phyloP scores from a whole-genome alignment of 2,329 filamentous ascomycete species.

The Colletotrichum ledebouriae region DNA sequence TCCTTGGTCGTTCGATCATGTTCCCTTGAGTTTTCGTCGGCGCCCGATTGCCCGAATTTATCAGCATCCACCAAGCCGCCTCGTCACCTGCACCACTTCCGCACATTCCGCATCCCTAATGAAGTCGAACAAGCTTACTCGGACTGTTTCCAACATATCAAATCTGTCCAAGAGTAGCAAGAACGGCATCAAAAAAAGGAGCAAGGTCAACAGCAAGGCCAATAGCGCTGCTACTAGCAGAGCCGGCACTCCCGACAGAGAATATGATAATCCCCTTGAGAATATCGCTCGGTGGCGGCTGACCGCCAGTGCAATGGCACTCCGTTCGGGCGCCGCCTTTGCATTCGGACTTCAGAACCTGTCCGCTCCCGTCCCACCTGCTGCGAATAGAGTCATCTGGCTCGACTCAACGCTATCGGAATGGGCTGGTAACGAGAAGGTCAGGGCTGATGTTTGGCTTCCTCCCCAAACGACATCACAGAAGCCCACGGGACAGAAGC shows the following conservation, averaged over 20 bases:
- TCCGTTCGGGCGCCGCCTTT: slow-evolving; percentile 59
- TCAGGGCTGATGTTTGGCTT: slow-evolving; percentile 63
- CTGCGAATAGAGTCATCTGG: slow-evolving; percentile 55
- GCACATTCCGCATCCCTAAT: slow-evolving; percentile 32
- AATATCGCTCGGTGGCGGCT: slow-evolving; percentile 59
- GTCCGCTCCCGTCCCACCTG: slow-evolving; percentile 55
- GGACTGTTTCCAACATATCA: slow-evolving; percentile 29
- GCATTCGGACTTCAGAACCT: slow-evolving; percentile 58
- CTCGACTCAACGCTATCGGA: slow-evolving; percentile 59
- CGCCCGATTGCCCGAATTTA: slow-evolving; percentile 14
- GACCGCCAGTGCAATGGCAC: slow-evolving; percentile 57
- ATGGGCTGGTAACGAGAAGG: slow-evolving; percentile 53
- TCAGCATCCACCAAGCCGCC: slow-evolving; percentile 3
- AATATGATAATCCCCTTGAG: slow-evolving; percentile 60
- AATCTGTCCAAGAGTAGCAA: slow-evolving; percentile 28
- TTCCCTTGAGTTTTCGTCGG: background rate
- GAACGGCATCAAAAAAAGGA: slow-evolving; percentile 21
- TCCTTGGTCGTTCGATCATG: slow-evolving; percentile 10
- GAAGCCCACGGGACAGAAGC: background rate
- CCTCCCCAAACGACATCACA: slow-evolving; percentile 44
- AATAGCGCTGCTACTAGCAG: slow-evolving; percentile 47
- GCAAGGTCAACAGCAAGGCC: slow-evolving; percentile 22
- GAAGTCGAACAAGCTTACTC: slow-evolving; percentile 27
- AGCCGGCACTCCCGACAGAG: slow-evolving; percentile 45
- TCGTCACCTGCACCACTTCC: slow-evolving; percentile 15